Evolutionary conservation across 1,139 yeast species (phyloP).

Genomic region (Casaregolazyma lundiana): DNA sequence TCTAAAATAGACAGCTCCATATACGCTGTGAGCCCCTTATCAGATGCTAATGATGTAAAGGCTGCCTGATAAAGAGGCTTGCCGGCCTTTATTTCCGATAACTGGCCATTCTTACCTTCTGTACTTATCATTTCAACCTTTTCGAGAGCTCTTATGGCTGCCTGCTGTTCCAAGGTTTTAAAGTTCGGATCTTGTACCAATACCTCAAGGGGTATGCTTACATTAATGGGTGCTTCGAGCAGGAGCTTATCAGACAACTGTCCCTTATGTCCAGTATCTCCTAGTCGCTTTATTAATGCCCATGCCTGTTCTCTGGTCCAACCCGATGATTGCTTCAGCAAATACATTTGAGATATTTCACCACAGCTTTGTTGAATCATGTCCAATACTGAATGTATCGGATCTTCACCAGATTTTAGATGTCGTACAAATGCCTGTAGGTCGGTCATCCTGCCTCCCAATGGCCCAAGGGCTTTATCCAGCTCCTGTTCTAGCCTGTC

Average conservation of each 20-base stretch:
- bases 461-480: constrained; percentile 58
- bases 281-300: constrained; percentile 66
- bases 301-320: constrained; percentile 85
- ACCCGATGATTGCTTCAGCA: constrained; percentile 46
- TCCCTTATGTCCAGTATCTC: constrained; percentile 27
- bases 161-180: constrained; percentile 40
- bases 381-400: constrained; percentile 68
- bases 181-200: constrained; percentile 48
- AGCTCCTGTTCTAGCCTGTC: constrained; percentile 27
- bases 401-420: constrained; percentile 79
- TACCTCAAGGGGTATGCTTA: constrained; percentile 16
- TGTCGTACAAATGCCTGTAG: constrained; percentile 87
- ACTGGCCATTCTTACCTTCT: constrained; percentile 68
- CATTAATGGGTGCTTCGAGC: constrained; percentile 8
- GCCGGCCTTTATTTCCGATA: constrained; percentile 65
- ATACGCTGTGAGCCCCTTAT: constrained; percentile 51
- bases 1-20: constrained; percentile 61
- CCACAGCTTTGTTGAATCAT: constrained; percentile 83
- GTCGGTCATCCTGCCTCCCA: constrained; percentile 95
- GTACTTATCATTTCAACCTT: constrained; percentile 71
- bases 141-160: constrained; percentile 65
- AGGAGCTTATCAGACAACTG: constrained; percentile 1
- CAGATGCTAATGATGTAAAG: constrained; percentile 58
- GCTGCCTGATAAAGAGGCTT: constrained; percentile 85
- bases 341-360: constrained; percentile 78